Evolutionary conservation across 352 stramenopile species (phyloP).

Genomic region (Pythium plurisporium): DNA sequence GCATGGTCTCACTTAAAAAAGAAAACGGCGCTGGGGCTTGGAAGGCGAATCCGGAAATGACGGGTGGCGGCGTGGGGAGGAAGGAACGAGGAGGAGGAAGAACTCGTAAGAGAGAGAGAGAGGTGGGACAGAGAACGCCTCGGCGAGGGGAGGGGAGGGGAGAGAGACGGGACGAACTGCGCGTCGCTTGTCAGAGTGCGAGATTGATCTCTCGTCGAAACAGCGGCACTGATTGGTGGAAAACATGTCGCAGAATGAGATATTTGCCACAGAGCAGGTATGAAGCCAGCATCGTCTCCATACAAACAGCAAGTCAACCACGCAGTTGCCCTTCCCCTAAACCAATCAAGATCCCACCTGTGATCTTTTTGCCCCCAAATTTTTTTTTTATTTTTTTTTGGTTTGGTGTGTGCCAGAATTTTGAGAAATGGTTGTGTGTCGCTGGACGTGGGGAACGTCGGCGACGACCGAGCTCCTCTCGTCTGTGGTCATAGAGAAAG

Average conservation of each 20-base stretch:
- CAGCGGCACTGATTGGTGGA: not conserved
- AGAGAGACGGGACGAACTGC: not conserved
- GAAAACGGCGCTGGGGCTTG: not conserved
- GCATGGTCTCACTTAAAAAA: not conserved
- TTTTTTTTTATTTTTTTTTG: no score
- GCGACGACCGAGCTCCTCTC: no score
- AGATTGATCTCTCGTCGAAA: not conserved
- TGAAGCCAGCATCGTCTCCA: no score
- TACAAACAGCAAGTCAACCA: not conserved
- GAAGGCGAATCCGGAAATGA: slow-evolving; percentile 6
- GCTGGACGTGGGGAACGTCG: no score
- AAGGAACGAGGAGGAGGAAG: not conserved
- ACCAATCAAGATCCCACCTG: no score
- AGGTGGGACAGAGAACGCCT: no score
- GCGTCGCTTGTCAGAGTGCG: not conserved
- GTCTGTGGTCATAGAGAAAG: no score
- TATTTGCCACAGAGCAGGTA: slow-evolving; percentile 7
- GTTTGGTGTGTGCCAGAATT: no score
- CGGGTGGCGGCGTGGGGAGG: not conserved
- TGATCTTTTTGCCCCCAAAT: no score
- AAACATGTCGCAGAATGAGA: slow-evolving; percentile 4
- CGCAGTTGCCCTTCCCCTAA: not conserved
- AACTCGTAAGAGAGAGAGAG: not conserved
- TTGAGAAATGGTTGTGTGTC: no score
- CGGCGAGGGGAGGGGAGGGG: no score